Conservation (phyloP, 805 yeast species). For the Ogataea methylovora region DNA sequence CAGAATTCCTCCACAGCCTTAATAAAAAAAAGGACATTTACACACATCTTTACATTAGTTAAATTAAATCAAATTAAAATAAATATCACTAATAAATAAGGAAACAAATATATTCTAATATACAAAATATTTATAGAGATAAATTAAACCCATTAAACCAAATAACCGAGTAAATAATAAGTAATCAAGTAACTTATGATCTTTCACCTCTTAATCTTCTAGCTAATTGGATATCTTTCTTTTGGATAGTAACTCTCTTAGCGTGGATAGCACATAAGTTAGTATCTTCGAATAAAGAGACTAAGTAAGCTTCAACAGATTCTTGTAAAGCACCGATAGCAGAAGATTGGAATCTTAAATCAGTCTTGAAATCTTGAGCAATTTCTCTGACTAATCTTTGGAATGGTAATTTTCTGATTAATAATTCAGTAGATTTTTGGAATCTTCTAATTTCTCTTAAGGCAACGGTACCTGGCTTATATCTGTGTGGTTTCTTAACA, state of each 20-base stretch:
- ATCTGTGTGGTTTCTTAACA: slow-evolving; percentile 93
- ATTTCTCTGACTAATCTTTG: slow-evolving; percentile 95
- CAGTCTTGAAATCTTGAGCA: slow-evolving; percentile 90
- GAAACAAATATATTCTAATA: too few species aligned
- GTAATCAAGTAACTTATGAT: slow-evolving; percentile 39
- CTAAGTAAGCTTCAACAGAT: slow-evolving; percentile 97
- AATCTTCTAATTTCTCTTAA: slow-evolving; percentile 96
- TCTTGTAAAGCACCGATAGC: slow-evolving; percentile 98
- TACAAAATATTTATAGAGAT: background rate
- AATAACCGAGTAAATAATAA: background rate
- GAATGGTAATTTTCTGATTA: slow-evolving; percentile 95
- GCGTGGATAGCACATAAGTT: slow-evolving; percentile 98
- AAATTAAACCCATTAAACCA: background rate
- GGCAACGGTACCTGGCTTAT: slow-evolving; percentile 96
- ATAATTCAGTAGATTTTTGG: slow-evolving; percentile 91
- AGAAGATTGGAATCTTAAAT: slow-evolving; percentile 92
- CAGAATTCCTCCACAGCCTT: too few species aligned
- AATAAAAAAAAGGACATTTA: too few species aligned
- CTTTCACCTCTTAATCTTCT: slow-evolving; percentile 97
- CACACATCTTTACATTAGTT: too few species aligned
- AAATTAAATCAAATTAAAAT: background rate
- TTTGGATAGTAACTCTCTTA: slow-evolving; percentile 97
- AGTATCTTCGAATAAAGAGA: slow-evolving; percentile 94
- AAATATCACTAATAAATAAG: background rate
- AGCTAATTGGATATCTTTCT: slow-evolving; percentile 96